Evolutionary conservation across 2,329 filamentous ascomycete genomes (phyloP).

Genomic region (Calonectria fujianensis): DNA sequence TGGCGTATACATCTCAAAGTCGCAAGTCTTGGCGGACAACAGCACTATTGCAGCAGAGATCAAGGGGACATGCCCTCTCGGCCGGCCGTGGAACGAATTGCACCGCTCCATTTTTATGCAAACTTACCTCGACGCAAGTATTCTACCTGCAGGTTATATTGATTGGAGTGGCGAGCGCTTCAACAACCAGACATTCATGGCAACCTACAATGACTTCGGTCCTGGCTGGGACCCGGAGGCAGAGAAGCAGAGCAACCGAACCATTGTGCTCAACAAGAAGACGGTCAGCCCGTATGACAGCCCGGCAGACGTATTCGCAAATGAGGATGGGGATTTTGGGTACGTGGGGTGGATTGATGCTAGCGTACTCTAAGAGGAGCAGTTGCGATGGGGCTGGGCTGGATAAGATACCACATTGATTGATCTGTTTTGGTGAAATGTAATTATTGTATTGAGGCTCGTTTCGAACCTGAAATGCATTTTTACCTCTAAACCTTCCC

Average conservation of each 20-base stretch:
- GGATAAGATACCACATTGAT: too few species aligned
- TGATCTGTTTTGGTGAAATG: not conserved
- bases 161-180: slow-evolving; percentile 38
- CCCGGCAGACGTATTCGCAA: slow-evolving; percentile 27
- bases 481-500: not conserved
- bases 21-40: slow-evolving; percentile 74
- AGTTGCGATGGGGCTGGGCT: not conserved
- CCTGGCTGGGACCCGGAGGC: slow-evolving; percentile 31
- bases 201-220: slow-evolving; percentile 32
- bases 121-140: slow-evolving; percentile 72
- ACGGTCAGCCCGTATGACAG: slow-evolving; percentile 28
- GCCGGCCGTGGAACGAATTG: slow-evolving; percentile 77
- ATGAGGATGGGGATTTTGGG: slow-evolving; percentile 12
- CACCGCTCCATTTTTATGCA: slow-evolving; percentile 75
- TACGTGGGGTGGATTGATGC: slow-evolving; percentile 31
- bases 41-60: slow-evolving; percentile 60
- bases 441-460: not conserved
- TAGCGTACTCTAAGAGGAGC: slow-evolving; percentile 1
- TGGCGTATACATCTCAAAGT: slow-evolving; percentile 78
- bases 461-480: not conserved
- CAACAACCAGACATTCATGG: slow-evolving; percentile 38
- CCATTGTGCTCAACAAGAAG: slow-evolving; percentile 25
- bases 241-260: slow-evolving; percentile 30
- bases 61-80: slow-evolving; percentile 72
- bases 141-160: slow-evolving; percentile 54